Evolutionary conservation across 2,329 filamentous ascomycete species (phyloP).

Genomic region (Pyricularia grisea): DNA sequence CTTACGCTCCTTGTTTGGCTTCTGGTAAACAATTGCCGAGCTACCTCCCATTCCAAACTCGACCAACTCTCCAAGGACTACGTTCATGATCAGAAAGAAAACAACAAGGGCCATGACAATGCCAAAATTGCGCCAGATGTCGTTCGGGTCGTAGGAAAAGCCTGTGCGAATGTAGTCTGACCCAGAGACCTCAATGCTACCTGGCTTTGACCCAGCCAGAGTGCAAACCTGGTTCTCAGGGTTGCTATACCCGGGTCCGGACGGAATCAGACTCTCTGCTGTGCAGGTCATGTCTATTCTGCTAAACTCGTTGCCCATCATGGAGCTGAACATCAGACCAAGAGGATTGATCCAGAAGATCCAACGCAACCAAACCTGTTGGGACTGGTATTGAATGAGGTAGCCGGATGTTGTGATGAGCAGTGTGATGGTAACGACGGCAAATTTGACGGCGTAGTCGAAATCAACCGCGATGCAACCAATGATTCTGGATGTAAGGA

Average conservation of each 20-base stretch:
- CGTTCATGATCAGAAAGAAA: constrained; percentile 67
- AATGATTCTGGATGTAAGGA: constrained; percentile 34
- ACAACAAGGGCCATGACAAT: constrained; percentile 70
- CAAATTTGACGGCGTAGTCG: constrained; percentile 77
- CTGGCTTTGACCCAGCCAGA: constrained; percentile 59
- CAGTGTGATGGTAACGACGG: constrained; percentile 69
- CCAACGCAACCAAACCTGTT: constrained; percentile 72
- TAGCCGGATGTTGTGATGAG: constrained; percentile 77
- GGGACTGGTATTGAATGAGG: constrained; percentile 67
- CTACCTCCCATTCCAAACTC: constrained; percentile 75
- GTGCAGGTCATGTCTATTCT: constrained; percentile 60
- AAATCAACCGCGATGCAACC: constrained; percentile 72
- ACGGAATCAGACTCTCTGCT: constrained; percentile 58
- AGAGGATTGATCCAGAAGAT: constrained; percentile 77
- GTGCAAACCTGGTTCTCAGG: constrained; percentile 75
- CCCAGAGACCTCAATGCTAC: constrained; percentile 55
- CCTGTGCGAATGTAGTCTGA: constrained; percentile 57
- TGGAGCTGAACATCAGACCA: constrained; percentile 62
- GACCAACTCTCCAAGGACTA: constrained; percentile 68
- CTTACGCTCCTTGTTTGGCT: constrained; percentile 58
- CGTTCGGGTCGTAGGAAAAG: constrained; percentile 55
- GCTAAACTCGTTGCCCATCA: constrained; percentile 86
- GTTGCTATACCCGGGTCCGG: constrained; percentile 59
- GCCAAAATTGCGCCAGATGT: constrained; percentile 77
- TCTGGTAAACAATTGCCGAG: constrained; percentile 66